Conservation (phyloP, 176 grass and related monocot species). For the Juncus effusus region DNA sequence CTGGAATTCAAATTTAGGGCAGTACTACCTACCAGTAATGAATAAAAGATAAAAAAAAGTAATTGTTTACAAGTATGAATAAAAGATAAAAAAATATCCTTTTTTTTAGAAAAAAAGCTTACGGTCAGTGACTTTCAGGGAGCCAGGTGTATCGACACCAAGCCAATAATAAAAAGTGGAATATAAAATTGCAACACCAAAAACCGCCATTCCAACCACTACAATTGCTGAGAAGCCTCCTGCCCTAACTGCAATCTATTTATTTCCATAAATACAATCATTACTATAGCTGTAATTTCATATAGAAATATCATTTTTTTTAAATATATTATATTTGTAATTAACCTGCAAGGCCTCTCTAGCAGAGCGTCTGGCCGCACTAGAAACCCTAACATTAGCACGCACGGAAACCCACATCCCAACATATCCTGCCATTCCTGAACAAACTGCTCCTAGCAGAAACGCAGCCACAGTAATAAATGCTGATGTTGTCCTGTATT, state of each 20-base stretch:
- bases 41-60: constrained; percentile 7
- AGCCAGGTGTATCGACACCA: constrained; percentile 83
- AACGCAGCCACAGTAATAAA: constrained; percentile 92
- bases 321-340: too few species aligned
- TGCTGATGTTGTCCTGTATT: constrained; percentile 69
- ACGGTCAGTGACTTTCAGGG: constrained; percentile 96
- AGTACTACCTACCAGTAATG: too few species aligned
- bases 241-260: constrained; percentile 96
- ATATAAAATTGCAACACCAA: constrained; percentile 96
- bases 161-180: constrained; percentile 90
- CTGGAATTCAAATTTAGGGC: too few species aligned
- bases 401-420: constrained; percentile 99
- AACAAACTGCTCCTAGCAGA: constrained; percentile 95
- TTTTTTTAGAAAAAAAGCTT: constrained; percentile 28
- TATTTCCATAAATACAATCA: neutral
- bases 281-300: constrained; percentile 15
- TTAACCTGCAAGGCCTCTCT: constrained; percentile 95
- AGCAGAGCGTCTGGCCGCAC: constrained; percentile 96
- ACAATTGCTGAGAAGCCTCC: constrained; percentile 96
- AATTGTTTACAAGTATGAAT: constrained; percentile 5
- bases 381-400: constrained; percentile 98
- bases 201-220: constrained; percentile 99
- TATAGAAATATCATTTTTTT: neutral
- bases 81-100: constrained; percentile 1
- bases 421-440: constrained; percentile 93